Evolutionary conservation across 2,329 filamentous ascomycete genomes (phyloP), one percentile per base, ranked within the genome.

Genomic region (Chaetomium globosum): DNA sequence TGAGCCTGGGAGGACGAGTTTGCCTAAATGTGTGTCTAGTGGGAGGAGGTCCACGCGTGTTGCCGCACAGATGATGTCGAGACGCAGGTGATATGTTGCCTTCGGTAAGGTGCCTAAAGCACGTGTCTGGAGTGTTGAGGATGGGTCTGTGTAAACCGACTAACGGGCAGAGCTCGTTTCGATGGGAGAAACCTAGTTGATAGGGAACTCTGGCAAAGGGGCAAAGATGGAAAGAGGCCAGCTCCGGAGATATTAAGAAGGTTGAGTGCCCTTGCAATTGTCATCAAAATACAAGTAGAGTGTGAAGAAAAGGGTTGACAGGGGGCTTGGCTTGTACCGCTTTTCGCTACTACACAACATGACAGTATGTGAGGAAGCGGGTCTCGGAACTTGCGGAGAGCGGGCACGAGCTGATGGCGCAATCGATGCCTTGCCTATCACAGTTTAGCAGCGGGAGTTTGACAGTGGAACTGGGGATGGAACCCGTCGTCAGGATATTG

Each of bases 351-450:
- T 19, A 43, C 39, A 43, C 39, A 19, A 43, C 39, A 19, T 5
- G 4, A 19, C 39, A 43, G 39, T 36, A 30, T 63, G 52, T 49
- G 60, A 43, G 59, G 54, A 60, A 68, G 65, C 67, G 65, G 69
- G 60, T 61, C 61, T 57, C 61, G 62, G 67, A 62, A 62, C 28
- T 30, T 58, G 64, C 61, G 67, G 55, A 63, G 64, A 61, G 68
- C 65, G 65, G 67, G 57, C 60, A 69, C 64, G 62, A 54, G 52
- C 48, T 33, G 57, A 71, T 71, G 68, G 69, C 69, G 69, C 69
- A 68, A 71, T 71, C 67, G 68, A 21, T 58, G 49, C 57, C 62
- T 66, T 69, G 48, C 69, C 69, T 70, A 68, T 68, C 68, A 68
- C 59, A 67, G 67, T 65, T 43, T 68, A 69, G 65, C 58, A 65